A percentile compares a stretch with the other conserved stretches of the same genome.
Evolutionary conservation across 2,329 filamentous ascomycete genomes (phyloP).

Genomic region (Eutypa lata): DNA sequence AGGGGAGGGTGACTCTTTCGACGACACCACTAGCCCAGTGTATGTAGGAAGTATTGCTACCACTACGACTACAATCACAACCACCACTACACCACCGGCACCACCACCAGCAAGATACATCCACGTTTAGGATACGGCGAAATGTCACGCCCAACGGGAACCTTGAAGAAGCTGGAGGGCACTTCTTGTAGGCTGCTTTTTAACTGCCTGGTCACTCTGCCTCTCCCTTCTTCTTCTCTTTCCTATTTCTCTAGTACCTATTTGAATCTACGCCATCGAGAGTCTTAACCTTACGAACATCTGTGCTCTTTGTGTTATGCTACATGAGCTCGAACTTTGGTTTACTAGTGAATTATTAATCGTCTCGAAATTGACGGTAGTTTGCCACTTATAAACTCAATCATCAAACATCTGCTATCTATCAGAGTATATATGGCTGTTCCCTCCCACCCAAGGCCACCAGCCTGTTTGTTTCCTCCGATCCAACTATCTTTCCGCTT

Average conservation of each 20-base stretch:
- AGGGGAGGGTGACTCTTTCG: slow-evolving; percentile 1
- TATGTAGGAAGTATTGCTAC: not conserved
- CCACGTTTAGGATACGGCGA: not conserved
- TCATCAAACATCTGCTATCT: not conserved
- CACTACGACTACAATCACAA: not conserved
- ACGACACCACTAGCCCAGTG: not conserved
- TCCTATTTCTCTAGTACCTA: not conserved
- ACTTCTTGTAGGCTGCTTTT: not conserved
- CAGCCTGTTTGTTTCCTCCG: not conserved
- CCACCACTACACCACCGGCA: not conserved
- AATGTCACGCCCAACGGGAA: not conserved
- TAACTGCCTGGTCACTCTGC: not conserved
- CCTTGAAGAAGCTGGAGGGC: not conserved
- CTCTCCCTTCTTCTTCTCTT: not conserved
- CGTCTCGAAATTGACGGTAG: not conserved
- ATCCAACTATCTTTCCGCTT: not conserved
- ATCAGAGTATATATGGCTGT: not conserved
- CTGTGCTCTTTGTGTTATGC: not conserved
- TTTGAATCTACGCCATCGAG: too few species aligned
- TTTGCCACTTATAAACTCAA: not conserved
- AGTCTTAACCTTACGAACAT: not conserved
- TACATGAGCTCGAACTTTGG: not conserved
- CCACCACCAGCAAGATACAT: not conserved
- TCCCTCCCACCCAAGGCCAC: not conserved
- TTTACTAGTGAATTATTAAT: not conserved